Percentiles rank a stretch among this genome's conserved stretches.
Conservation (phyloP, 768 basidiomycete species). For the Paxillus involutus region DNA sequence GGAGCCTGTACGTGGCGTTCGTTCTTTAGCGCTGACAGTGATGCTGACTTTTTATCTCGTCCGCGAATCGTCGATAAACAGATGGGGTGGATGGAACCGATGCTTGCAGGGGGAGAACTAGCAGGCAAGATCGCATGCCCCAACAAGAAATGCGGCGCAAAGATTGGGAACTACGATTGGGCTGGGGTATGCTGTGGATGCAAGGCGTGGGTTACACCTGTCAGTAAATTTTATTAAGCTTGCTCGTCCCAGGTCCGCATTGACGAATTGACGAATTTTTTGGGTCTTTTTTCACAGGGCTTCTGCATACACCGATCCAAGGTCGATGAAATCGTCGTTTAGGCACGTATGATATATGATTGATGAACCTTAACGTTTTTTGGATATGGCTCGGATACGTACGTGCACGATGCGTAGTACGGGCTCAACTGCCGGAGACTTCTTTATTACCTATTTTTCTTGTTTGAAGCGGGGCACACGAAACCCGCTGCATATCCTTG, state of each 20-base stretch:
- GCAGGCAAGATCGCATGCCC: constrained; percentile 94
- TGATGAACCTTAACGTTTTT: neutral
- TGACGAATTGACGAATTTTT: neutral
- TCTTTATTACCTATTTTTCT: too few relatives aligned
- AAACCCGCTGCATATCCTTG: too few relatives aligned
- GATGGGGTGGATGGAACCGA: constrained; percentile 97
- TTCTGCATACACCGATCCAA: constrained; percentile 71
- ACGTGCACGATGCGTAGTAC: too few relatives aligned
- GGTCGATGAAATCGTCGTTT: constrained; percentile 57
- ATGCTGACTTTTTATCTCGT: too few relatives aligned
- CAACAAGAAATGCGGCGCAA: constrained; percentile 84
- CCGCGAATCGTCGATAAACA: constrained; percentile 21
- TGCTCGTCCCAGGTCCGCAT: neutral
- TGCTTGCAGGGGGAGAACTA: constrained; percentile 71
- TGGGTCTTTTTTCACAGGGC: constrained; percentile 35
- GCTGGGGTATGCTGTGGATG: constrained; percentile 91
- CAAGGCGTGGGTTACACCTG: constrained; percentile 90
- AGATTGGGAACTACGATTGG: constrained; percentile 97
- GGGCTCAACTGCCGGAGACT: too few relatives aligned
- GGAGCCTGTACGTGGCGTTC: constrained; percentile 70
- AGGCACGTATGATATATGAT: neutral
- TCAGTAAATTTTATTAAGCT: constrained; percentile 36
- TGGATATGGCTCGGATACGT: too few relatives aligned
- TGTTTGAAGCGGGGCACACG: too few relatives aligned
- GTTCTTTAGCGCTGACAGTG: neutral